phyloP scores from a whole-genome alignment of 2,329 filamentous ascomycete genomes.

The Xylariaceae sp. region DNA sequence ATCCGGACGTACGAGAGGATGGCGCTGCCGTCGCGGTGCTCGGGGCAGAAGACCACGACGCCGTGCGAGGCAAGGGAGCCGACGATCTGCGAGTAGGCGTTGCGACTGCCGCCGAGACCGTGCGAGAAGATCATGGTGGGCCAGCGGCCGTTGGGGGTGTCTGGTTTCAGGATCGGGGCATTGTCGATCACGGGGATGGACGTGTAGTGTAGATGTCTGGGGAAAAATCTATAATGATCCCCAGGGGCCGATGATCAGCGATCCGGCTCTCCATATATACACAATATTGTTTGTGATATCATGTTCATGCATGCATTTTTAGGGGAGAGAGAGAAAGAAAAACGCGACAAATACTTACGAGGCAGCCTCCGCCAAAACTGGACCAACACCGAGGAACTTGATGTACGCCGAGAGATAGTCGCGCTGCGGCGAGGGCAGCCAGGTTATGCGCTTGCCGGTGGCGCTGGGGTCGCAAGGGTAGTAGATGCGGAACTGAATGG shows the following conservation, averaged over 20 bases:
- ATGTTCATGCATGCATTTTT: neutral
- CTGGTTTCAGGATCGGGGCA: conserved; percentile 54
- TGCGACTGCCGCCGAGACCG: conserved; percentile 73
- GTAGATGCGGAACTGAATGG: conserved; percentile 75
- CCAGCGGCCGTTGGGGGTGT: conserved; percentile 53
- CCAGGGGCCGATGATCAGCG: conserved; percentile 7
- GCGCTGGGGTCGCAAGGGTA: conserved; percentile 61
- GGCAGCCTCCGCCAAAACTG: conserved; percentile 51
- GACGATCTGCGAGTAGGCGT: conserved; percentile 78
- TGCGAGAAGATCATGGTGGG: conserved; percentile 84
- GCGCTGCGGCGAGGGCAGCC: conserved; percentile 73
- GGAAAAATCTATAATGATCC: conserved; percentile 49
- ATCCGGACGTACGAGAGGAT: conserved; percentile 68
- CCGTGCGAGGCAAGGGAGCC: conserved; percentile 77
- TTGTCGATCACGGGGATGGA: conserved; percentile 69
- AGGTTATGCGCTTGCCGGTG: conserved; percentile 58
- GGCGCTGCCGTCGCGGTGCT: conserved; percentile 77
- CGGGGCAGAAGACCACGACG: conserved; percentile 72
- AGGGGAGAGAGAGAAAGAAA: neutral
- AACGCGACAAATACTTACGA: conserved; percentile 46
- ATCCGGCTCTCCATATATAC: neutral
- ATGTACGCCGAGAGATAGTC: conserved; percentile 71
- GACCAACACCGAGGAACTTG: conserved; percentile 64
- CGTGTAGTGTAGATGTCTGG: conserved; percentile 67
- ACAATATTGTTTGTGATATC: neutral